phyloP scores from a whole-genome alignment of 305 asterid genomes.

The Rubia occidens region DNA sequence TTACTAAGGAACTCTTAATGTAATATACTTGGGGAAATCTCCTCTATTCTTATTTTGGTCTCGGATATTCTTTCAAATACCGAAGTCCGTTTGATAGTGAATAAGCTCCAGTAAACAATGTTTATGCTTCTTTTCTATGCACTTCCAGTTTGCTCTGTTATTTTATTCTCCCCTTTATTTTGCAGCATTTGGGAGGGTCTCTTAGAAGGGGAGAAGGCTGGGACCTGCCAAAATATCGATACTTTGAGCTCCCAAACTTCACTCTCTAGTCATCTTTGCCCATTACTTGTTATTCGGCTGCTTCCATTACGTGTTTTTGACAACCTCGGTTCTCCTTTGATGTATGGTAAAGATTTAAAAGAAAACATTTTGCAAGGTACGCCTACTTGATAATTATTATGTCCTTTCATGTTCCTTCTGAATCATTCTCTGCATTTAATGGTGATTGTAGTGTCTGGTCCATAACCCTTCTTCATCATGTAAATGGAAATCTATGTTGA shows the following conservation, averaged over 20 bases:
- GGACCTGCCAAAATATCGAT: constrained; percentile 28
- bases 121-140: neutral
- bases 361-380: constrained; percentile 40
- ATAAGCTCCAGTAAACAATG: neutral
- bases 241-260: constrained; percentile 31
- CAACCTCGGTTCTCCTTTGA: constrained; percentile 47
- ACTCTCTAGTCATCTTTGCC: constrained; percentile 71
- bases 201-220: constrained; percentile 23
- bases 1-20: neutral
- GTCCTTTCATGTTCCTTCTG: constrained; percentile 3
- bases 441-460: neutral
- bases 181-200: constrained; percentile 32
- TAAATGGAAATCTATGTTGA: neutral
- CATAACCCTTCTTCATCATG: neutral
- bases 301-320: constrained; percentile 82
- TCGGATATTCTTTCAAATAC: neutral
- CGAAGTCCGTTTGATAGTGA: neutral
- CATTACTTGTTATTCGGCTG: constrained; percentile 69
- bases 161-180: constrained; percentile 1
- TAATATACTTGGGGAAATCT: neutral
- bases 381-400: constrained; percentile 23
- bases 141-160: neutral
- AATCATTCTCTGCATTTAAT: constrained; percentile 7
- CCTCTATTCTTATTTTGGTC: neutral
- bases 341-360: constrained; percentile 49